Evolutionary conservation across 2,329 filamentous ascomycete genomes (phyloP), one percentile per base, ranked within the genome.

Genomic region (Davidsoniella virescens): DNA sequence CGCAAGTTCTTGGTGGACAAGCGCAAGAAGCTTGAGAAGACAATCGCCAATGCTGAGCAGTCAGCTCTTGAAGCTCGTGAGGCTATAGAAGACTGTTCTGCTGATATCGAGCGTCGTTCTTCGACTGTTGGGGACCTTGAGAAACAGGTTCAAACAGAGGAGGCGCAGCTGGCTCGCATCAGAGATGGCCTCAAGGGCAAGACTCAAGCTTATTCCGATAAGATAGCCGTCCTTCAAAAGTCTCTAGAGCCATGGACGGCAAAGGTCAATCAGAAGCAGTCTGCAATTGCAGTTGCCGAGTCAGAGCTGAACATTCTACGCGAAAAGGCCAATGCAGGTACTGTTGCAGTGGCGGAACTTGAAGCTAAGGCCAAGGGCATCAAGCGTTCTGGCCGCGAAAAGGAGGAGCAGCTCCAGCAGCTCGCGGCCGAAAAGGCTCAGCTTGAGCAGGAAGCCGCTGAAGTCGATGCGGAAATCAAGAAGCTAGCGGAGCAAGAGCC

Each of bases 221-320:
- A 95, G 60, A 96, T 98, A 57, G 80, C 87, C 0, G 74, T 73
- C 4, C 95, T 94, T 66, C 92, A 98, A 61, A 95, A 93, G 65
- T 82, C 86, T 1, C 71, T 98, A 9, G 90, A 96, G 65, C 92
- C 92, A 0, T 98, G 92, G 92, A 88, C 83, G 57, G 87, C 87
- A 56, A 96, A 92, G 66, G 90, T 98, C 67, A 95, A 92, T 63
- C 83, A 94, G 61, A 96, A 94, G 64, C 84, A 92, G 60, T 95
- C 88, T 0, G 80, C 84, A 3, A 93, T 95, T 57, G 90, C 90
- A 3, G 88, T 98, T 9, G 87, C 92, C 1, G 85, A 94, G 62
- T 94, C 87, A 63, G 90, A 98, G 64, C 76, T 96, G 57, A 82
- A 87, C 53, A 96, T 98, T 52, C 73, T 98, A 6, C 76, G 78